These are phyloP conservation scores for Aplosporella prunicola DNA, from an alignment of 2,329 filamentous ascomycete genomes.

Conservation along the genomic window DNA sequence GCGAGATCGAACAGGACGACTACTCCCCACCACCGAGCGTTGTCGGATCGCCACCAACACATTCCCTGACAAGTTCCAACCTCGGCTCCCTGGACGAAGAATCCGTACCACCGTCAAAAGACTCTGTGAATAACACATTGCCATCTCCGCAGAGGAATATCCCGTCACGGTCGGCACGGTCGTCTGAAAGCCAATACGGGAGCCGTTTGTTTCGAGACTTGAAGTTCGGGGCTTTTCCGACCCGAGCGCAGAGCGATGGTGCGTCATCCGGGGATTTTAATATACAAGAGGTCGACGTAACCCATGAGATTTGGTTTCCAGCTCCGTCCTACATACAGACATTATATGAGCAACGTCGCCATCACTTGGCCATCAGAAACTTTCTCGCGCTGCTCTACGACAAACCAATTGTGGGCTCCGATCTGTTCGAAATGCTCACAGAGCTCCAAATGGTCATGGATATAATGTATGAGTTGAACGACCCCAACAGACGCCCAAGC, in stretches of 20 bases:
- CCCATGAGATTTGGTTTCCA: slow-evolving; percentile 51
- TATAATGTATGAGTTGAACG: slow-evolving; percentile 42
- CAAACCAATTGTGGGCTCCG: slow-evolving; percentile 55
- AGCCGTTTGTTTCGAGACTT: slow-evolving; percentile 1
- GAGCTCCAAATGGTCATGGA: slow-evolving; percentile 55
- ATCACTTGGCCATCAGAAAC: slow-evolving; percentile 59
- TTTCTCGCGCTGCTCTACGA: slow-evolving; percentile 57
- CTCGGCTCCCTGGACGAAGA: slow-evolving; percentile 6
- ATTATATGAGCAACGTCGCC: slow-evolving; percentile 42
- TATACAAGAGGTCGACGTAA: slow-evolving; percentile 16
- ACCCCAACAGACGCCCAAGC: slow-evolving; percentile 28
- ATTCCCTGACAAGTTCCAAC: slow-evolving; percentile 7
- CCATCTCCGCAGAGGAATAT: not conserved
- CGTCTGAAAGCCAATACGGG: not conserved
- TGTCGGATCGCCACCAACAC: slow-evolving; percentile 1
- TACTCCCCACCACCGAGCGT: slow-evolving; percentile 9
- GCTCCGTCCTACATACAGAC: slow-evolving; percentile 41
- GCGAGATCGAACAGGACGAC: slow-evolving; percentile 25
- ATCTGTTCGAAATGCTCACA: slow-evolving; percentile 52
- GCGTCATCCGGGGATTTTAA: slow-evolving; percentile 8
- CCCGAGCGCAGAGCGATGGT: slow-evolving; percentile 10
- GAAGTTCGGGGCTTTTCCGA: slow-evolving; percentile 1
- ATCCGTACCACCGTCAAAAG: not conserved
- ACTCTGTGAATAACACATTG: not conserved
- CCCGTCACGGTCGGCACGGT: slow-evolving; percentile 1